Conservation (phyloP, 2,329 filamentous ascomycete genomes). For the Lachnellula willkommii region DNA sequence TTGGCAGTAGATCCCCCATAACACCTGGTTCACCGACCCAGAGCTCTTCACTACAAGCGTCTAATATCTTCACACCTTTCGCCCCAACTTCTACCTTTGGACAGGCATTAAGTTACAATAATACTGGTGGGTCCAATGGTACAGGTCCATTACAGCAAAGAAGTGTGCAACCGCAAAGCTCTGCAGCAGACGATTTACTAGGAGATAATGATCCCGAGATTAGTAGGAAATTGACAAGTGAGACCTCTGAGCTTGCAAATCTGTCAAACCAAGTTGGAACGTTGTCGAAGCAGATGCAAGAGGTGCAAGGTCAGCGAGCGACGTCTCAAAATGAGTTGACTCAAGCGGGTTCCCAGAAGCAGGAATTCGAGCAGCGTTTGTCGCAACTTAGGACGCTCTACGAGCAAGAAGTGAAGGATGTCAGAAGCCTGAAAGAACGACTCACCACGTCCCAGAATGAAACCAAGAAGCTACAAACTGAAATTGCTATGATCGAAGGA, state of each 20-base stretch:
- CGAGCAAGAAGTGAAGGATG: constrained; percentile 86
- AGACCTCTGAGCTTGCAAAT: constrained; percentile 90
- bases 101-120: constrained; percentile 69
- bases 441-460: constrained; percentile 71
- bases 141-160: constrained; percentile 30
- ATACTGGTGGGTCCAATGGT: constrained; percentile 55
- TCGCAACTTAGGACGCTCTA: constrained; percentile 83
- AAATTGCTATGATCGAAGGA: constrained; percentile 77
- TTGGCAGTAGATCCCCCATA: constrained; percentile 35
- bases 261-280: constrained; percentile 92
- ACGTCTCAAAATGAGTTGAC: constrained; percentile 76
- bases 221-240: constrained; percentile 79
- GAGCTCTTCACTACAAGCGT: constrained; percentile 24
- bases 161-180: constrained; percentile 38
- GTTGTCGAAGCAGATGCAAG: constrained; percentile 88
- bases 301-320: constrained; percentile 76
- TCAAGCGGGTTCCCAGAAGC: constrained; percentile 79
- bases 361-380: constrained; percentile 84
- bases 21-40: constrained; percentile 27
- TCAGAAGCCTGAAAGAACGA: constrained; percentile 78
- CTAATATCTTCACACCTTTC: constrained; percentile 72
- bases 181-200: constrained; percentile 75
- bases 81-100: constrained; percentile 90
- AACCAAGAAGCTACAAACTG: constrained; percentile 76
- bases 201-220: constrained; percentile 84